A percentile compares a stretch with the other conserved stretches of the same genome.
These are phyloP conservation scores for Salvia rosmarinus DNA, from an alignment of 257 asterid species.

Conservation along the genomic window DNA sequence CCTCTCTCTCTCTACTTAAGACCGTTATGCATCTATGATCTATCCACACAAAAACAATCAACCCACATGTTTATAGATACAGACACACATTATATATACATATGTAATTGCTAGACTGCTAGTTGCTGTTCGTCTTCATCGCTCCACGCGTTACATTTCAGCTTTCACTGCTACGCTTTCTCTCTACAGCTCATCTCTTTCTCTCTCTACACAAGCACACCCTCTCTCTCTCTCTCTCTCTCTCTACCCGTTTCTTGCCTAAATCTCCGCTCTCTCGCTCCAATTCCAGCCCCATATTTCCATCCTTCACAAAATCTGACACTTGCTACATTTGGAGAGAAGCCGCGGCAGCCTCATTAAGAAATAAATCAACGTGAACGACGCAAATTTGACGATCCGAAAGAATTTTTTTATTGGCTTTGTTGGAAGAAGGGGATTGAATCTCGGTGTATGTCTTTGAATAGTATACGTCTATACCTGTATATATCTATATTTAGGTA, in stretches of 20 bases:
- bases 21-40: too few relatives aligned
- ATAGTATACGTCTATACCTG: constrained; percentile 9
- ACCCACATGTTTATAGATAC: not conserved
- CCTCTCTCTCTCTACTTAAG: not conserved
- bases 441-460: constrained; percentile 28
- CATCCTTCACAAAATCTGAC: constrained; percentile 19
- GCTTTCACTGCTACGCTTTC: constrained; percentile 3
- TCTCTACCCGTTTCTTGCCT: constrained; percentile 15
- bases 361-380: constrained; percentile 25
- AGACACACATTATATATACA: not conserved
- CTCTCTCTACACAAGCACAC: not conserved
- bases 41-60: not conserved
- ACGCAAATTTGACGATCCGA: constrained; percentile 13
- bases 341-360: not conserved
- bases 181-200: constrained; percentile 21
- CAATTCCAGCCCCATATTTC: constrained; percentile 30
- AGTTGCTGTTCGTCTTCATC: not conserved
- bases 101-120: not conserved
- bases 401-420: not conserved
- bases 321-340: constrained; percentile 27
- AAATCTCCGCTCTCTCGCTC: constrained; percentile 30
- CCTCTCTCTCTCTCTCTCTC: constrained; percentile 21
- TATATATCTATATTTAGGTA: constrained; percentile 18
- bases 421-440: constrained; percentile 34
- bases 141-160: constrained; percentile 30